phyloP scores from a whole-genome alignment of 495 filamentous ascomycete species.

The Astrothelium macrocarpum region DNA sequence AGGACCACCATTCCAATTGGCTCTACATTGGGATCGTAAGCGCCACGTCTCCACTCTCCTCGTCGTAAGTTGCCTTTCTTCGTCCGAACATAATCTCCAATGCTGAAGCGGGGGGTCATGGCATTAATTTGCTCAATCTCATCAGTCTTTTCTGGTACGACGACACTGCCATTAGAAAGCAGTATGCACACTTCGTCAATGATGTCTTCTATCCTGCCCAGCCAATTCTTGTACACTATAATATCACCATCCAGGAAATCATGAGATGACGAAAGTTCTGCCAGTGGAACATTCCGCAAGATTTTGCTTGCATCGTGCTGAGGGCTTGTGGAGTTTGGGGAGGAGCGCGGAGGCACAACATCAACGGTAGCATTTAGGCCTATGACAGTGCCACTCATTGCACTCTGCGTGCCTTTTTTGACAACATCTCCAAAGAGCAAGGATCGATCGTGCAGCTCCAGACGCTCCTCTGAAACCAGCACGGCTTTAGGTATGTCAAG shows the following conservation, averaged over 20 bases:
- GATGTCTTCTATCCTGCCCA: slow-evolving; percentile 28
- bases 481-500: slow-evolving; percentile 15
- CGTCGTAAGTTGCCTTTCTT: slow-evolving; percentile 41
- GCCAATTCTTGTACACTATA: slow-evolving; percentile 32
- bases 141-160: slow-evolving; percentile 27
- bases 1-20: slow-evolving; percentile 43
- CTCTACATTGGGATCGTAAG: slow-evolving; percentile 36
- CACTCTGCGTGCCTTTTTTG: slow-evolving; percentile 25
- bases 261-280: slow-evolving; percentile 25
- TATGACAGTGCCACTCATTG: slow-evolving; percentile 36
- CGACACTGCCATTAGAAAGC: slow-evolving; percentile 31
- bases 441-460: slow-evolving; percentile 29
- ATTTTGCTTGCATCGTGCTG: background rate
- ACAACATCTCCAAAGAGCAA: slow-evolving; percentile 35
- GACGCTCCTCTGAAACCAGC: slow-evolving; percentile 24
- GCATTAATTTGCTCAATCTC: slow-evolving; percentile 23
- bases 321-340: too few relatives aligned
- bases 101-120: slow-evolving; percentile 11
- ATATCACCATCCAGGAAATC: slow-evolving; percentile 26
- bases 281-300: slow-evolving; percentile 17
- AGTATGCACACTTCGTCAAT: slow-evolving; percentile 24
- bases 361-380: slow-evolving; percentile 19
- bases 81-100: slow-evolving; percentile 43
- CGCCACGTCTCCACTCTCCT: slow-evolving; percentile 41
- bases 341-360: background rate